A percentile compares a stretch with the other conserved stretches of the same genome.
Conservation (phyloP, 73 alveolate species). For the Paramecium sonneborni region DNA sequence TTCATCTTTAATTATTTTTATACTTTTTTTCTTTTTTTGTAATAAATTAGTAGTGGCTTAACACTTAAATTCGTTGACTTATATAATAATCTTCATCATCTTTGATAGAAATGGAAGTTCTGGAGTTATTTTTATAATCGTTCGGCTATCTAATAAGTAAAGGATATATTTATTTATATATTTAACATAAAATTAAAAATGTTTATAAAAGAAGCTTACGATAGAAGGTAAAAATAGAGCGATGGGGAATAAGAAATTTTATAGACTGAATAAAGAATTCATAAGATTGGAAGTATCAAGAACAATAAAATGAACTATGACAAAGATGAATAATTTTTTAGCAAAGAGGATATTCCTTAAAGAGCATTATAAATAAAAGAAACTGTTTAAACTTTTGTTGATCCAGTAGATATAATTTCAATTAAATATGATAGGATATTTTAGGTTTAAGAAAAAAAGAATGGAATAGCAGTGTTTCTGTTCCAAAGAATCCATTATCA, state of each 20-base stretch:
- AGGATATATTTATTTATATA: neutral
- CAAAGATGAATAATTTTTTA: constrained; percentile 66
- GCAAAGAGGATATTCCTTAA: constrained; percentile 61
- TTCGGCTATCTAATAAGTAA: neutral
- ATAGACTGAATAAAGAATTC: constrained; percentile 48
- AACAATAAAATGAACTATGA: constrained; percentile 61
- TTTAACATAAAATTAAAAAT: constrained; percentile 15
- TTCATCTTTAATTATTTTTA: no score
- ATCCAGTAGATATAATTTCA: neutral
- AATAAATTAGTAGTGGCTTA: no score
- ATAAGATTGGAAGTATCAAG: constrained; percentile 63
- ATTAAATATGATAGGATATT: constrained; percentile 42
- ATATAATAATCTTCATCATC: neutral
- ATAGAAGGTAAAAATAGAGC: constrained; percentile 52
- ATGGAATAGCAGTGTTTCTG: constrained; percentile 65
- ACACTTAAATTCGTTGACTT: neutral
- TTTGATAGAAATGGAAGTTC: neutral
- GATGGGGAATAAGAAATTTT: constrained; percentile 49
- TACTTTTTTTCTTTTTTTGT: no score
- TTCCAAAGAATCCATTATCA: constrained; percentile 65
- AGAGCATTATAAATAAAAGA: constrained; percentile 52
- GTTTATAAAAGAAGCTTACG: constrained; percentile 69
- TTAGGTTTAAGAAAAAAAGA: constrained; percentile 62
- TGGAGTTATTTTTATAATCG: neutral
- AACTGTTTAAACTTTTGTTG: constrained; percentile 49